phyloP scores from a whole-genome alignment of 2,329 filamentous ascomycete genomes.

The Colletotrichum somersetense region DNA sequence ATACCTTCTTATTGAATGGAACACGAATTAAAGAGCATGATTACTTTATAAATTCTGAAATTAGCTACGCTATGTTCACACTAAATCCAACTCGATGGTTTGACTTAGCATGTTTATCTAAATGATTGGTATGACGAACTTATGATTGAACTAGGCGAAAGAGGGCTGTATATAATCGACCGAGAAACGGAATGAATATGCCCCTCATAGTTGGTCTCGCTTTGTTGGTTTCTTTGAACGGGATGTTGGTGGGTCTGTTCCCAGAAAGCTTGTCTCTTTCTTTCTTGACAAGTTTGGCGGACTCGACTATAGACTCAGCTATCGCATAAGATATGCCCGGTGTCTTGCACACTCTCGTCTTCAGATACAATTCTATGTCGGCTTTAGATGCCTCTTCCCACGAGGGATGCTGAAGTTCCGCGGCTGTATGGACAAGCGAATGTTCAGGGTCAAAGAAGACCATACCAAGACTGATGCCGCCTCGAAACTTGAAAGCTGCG shows the following conservation, averaged over 20 bases:
- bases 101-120: background rate
- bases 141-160: background rate
- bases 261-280: background rate
- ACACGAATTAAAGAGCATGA: too few species aligned
- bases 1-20: too few species aligned
- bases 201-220: too few species aligned
- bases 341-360: too few species aligned
- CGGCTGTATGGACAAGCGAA: background rate
- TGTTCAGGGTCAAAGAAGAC: background rate
- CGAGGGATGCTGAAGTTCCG: background rate
- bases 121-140: too few species aligned
- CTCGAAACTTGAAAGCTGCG: fast-evolving
- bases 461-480: too few species aligned
- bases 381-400: background rate
- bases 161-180: background rate
- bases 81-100: background rate
- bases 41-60: too few species aligned
- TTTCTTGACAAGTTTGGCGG: background rate
- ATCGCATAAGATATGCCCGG: too few species aligned
- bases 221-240: background rate
- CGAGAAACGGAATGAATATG: background rate
- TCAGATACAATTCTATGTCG: background rate
- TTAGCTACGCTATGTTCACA: too few species aligned
- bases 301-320: too few species aligned
- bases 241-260: background rate